Percentiles rank a stretch among this genome's conserved stretches.
Conservation (phyloP, 805 yeast species). For the Candida insectorum region DNA sequence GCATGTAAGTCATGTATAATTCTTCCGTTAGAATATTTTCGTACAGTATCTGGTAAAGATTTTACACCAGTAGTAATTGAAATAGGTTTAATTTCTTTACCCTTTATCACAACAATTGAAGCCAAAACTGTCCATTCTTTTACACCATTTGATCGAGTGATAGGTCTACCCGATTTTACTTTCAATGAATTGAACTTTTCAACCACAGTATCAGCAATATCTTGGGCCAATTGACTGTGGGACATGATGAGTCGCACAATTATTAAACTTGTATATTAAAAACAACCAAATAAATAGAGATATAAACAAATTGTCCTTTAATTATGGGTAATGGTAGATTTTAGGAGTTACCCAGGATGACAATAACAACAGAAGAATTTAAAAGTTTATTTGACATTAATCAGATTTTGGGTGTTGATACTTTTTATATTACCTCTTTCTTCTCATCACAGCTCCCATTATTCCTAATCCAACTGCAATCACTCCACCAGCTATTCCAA, state of each 20-base stretch:
- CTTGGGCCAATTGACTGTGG: constrained; percentile 11
- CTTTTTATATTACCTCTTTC: constrained; percentile 13
- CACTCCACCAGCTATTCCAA: constrained; percentile 83
- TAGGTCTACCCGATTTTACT: constrained; percentile 54
- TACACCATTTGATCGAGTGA: constrained; percentile 55
- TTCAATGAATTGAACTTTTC: constrained; percentile 26
- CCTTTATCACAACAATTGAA: constrained; percentile 51
- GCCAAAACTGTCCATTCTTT: constrained; percentile 85
- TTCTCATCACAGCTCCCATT: constrained; percentile 40
- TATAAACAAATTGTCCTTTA: too few species aligned
- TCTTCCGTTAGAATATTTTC: constrained; percentile 47
- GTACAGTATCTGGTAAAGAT: constrained; percentile 56
- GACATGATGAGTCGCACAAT: too few species aligned
- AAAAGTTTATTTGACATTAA: too few species aligned
- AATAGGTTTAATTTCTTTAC: constrained; percentile 31
- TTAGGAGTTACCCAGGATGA: too few species aligned
- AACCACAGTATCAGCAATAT: constrained; percentile 24
- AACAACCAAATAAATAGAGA: not conserved
- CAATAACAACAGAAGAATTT: too few species aligned
- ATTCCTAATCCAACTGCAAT: constrained; percentile 80
- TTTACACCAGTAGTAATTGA: constrained; percentile 81
- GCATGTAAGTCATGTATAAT: constrained; percentile 90
- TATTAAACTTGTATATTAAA: too few species aligned
- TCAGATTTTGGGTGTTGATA: not conserved
- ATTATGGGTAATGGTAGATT: too few species aligned